Percentiles rank a stretch among this genome's conserved stretches.
Conservation (phyloP, 2,329 filamentous ascomycete species). For the Neonectria hederae region DNA sequence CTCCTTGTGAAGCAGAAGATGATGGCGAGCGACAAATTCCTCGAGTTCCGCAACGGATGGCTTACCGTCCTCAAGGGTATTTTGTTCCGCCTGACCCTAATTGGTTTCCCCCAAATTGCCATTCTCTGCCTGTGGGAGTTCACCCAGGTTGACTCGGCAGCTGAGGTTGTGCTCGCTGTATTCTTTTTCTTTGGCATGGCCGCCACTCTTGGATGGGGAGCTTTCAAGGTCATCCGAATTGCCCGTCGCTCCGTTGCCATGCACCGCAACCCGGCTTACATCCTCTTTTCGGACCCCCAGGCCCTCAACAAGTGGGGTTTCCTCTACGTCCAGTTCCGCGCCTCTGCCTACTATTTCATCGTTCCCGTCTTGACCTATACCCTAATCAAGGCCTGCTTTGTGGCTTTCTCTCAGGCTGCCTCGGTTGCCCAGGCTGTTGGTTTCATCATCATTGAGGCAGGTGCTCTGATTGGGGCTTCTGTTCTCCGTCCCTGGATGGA, state of each 20-base stretch:
- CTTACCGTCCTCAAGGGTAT: constrained; percentile 92
- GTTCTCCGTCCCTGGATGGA: constrained; percentile 97
- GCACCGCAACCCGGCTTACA: constrained; percentile 97
- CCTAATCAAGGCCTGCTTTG: constrained; percentile 88
- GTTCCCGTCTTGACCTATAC: constrained; percentile 81
- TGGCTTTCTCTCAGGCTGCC: constrained; percentile 79
- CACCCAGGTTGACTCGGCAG: constrained; percentile 83
- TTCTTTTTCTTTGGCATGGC: constrained; percentile 88
- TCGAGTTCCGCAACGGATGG: constrained; percentile 95
- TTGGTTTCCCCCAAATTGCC: constrained; percentile 90
- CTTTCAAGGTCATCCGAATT: constrained; percentile 88
- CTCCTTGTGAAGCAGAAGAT: constrained; percentile 75
- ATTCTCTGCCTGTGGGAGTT: constrained; percentile 95
- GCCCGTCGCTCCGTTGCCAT: constrained; percentile 87
- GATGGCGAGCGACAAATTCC: constrained; percentile 87
- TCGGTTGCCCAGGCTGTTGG: constrained; percentile 81
- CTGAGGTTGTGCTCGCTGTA: constrained; percentile 85
- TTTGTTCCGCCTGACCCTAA: constrained; percentile 87
- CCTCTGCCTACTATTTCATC: constrained; percentile 95
- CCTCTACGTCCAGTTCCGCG: constrained; percentile 95
- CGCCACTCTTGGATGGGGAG: constrained; percentile 82
- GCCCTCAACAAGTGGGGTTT: constrained; percentile 98
- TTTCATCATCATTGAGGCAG: constrained; percentile 83
- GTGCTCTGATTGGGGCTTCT: constrained; percentile 77
- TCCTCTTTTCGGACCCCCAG: constrained; percentile 94